Evolutionary conservation across 2,329 filamentous ascomycete genomes (phyloP), one percentile per base, ranked within the genome.

Genomic region (Penicillium sp.): DNA sequence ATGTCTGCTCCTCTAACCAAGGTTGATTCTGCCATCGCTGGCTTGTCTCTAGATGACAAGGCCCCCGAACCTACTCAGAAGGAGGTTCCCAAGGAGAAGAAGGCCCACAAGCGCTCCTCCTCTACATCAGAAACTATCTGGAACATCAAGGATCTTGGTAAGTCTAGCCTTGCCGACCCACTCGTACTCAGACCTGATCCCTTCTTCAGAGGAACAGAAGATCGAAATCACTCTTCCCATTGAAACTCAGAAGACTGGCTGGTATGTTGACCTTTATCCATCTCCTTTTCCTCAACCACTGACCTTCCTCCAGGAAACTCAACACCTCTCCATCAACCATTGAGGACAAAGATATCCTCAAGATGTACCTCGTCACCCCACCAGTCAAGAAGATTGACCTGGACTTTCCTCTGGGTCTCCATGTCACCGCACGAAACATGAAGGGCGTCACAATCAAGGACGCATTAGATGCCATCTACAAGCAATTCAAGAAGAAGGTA

Each of bases 391-490:
- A 88, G 76, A 91, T 97, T 71, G 89, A 95, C 72, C 78, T 97
- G 38, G 83, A 89, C 72, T 95, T 95, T 78, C 87, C 88, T 13
- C 77, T 94, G 43, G 91, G 91, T 42, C 80, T 93, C 46, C 84
- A 91, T 65, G 87, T 96, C 57, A 87, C 86, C 26, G 91, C 89
- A 65, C 82, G 91, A 64, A 97, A 96, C 73, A 75, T 90, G 61
- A 91, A 90, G 72, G 91, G 91, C 46, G 89, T 97, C 58, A 97
- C 91, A 47, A 91, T 97, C 78, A 96, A 96, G 77, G 91, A 97
- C 71, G 89, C 89, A 48, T 69, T 95, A 69, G 90, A 96, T 69
- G 91, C 89, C 63, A 96, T 97, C 73, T 78, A 95, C 79, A 96
- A 95, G 78, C 81, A 87, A 60, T 95, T 88, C 78, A 95, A 94